Evolutionary conservation across 371 early-diverging fungal genomes (phyloP).

Genomic region (Mortierella sp.): DNA sequence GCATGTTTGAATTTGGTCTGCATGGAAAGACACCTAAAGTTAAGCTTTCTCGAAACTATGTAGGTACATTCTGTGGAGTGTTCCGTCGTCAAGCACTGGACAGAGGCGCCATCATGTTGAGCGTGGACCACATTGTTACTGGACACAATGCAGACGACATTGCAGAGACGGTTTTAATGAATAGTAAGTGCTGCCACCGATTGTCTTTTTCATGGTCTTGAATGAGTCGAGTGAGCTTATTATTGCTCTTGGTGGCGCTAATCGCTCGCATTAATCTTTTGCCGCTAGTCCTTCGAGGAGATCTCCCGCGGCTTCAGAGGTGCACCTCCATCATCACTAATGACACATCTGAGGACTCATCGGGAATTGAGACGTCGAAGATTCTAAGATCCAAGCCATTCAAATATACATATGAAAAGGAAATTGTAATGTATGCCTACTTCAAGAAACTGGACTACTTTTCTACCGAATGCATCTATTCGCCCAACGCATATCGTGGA

Average conservation of each 20-base stretch:
- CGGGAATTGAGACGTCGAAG: constrained; percentile 72
- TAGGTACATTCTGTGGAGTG: constrained; percentile 98
- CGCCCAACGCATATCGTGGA: constrained; percentile 99
- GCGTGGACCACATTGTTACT: constrained; percentile 97
- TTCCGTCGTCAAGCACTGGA: constrained; percentile 99
- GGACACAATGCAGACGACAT: constrained; percentile 99
- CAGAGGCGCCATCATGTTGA: constrained; percentile 93
- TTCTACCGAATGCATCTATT: constrained; percentile 99
- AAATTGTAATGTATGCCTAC: constrained; percentile 99
- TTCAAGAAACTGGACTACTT: constrained; percentile 99
- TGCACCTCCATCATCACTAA: constrained; percentile 95
- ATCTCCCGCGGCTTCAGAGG: constrained; percentile 92
- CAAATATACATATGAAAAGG: constrained; percentile 99
- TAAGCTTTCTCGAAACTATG: background rate
- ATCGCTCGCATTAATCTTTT: background rate
- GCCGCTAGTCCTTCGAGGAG: constrained; percentile 93
- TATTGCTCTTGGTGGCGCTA: background rate
- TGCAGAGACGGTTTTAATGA: constrained; percentile 99
- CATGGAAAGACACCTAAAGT: background rate
- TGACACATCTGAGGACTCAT: constrained; percentile 54
- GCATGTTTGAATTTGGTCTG: background rate
- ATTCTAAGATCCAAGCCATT: constrained; percentile 97
- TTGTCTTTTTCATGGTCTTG: background rate
- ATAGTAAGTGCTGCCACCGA: constrained; percentile 72
- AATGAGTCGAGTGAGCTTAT: background rate